Evolutionary conservation across 768 basidiomycete species (phyloP).

Genomic region (Serendipita indica): DNA sequence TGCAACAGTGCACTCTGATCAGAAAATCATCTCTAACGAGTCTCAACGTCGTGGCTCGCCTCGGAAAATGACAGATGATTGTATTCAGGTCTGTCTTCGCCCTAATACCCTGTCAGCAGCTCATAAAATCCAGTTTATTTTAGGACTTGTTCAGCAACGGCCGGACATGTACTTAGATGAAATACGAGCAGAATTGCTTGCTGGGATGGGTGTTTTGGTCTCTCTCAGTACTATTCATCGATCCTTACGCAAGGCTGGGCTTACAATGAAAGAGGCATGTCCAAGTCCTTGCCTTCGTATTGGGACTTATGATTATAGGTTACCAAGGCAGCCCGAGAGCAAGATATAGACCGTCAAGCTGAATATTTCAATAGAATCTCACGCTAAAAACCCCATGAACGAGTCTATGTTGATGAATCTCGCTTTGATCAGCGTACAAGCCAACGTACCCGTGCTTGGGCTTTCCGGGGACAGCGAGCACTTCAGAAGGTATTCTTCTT

Average conservation of each 20-base stretch:
- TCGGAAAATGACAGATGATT: not conserved
- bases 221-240: not conserved
- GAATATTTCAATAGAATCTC: conserved; percentile 9
- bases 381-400: conserved; percentile 15
- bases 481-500: conserved; percentile 16
- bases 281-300: not conserved
- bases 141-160: not conserved
- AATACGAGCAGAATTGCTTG: not conserved
- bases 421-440: conserved; percentile 17
- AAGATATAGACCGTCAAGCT: conserved; percentile 4
- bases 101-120: not conserved
- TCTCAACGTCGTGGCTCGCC: not conserved
- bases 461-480: conserved; percentile 16
- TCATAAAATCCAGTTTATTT: not conserved
- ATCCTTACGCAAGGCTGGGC: not conserved
- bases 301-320: conserved; percentile 12
- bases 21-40: not conserved
- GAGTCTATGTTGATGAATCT: conserved; percentile 21
- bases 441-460: conserved; percentile 18
- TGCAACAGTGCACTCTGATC: not conserved
- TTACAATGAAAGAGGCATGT: not conserved
- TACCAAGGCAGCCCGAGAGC: conserved; percentile 14
- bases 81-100: not conserved
- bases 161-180: not conserved
- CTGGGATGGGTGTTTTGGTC: not conserved